Base-by-base conservation (phyloP, 805 yeast species). In the Barnettozyma sp. region DNA sequence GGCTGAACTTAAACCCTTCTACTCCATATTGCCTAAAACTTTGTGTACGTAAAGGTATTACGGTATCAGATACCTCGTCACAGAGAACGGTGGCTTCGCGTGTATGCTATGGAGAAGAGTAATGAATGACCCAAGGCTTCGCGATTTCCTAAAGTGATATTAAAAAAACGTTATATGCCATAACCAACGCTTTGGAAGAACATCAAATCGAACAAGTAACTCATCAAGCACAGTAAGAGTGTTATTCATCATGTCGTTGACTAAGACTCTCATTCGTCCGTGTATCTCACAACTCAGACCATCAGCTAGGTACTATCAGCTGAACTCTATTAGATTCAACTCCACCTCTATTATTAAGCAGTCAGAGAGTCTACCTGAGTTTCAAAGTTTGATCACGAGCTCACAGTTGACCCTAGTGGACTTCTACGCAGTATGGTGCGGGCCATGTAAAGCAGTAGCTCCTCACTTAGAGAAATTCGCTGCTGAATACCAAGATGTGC, bases 351-450 rank as follows among this genome's bases (percentile, higher is more conserved):
- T 30, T 7, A 63, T 70, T 35, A 49, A 53, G 16, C 66, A 66
- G 37, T 43, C 70, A 12, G 40, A 49, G 3, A 40, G 53, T 2
- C 36, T 65, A 16, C 34, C 50, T 7, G 65, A 64, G 20, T 70
- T 69, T 50, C 56, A 60, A 29, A 41, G 48, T 5, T 46, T 57
- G 4, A 59, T 62, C 29, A 43, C 54, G 22, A 41, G 54, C 10
- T 55, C 62, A 23, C 65, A 70, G 38, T 54, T 73, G 24, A 62
- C 78, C 2, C 61, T 78, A 3, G 70, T 78, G 33, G 85, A 79
- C 53, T 79, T 78, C 54, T 76, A 68, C 56, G 85, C 86, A 22
- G 70, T 76, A 9, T 79, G 86, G 86, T 79, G 86, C 57, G 84
- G 80, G 7, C 86, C 86, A n/a, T 79, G 86, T 49, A 76, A 73